Evolutionary conservation across 1,139 yeast species (phyloP).

Genomic region (Geotrichum klebahnii): DNA sequence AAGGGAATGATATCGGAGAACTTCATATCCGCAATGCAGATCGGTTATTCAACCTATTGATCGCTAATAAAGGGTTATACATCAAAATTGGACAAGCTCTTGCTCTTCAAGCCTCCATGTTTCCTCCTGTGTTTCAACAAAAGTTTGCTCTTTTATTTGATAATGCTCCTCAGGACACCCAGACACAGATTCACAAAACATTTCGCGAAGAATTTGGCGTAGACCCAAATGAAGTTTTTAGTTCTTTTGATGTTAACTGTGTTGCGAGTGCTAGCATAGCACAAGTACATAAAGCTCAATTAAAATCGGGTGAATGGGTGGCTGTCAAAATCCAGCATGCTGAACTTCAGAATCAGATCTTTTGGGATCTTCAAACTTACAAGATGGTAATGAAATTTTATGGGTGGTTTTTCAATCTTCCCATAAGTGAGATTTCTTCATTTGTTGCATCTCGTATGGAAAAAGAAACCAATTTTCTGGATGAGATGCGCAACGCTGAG

Average conservation of each 20-base stretch:
- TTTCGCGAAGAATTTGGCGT: constrained; percentile 48
- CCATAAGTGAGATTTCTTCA: constrained; percentile 53
- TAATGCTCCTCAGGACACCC: constrained; percentile 63
- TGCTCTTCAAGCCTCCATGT: constrained; percentile 63
- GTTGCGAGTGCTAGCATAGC: constrained; percentile 73
- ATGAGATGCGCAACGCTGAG: constrained; percentile 54
- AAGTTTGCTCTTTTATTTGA: constrained; percentile 59
- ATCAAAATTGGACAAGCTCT: constrained; percentile 74
- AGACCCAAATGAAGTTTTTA: constrained; percentile 46
- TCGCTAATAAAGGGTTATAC: constrained; percentile 63
- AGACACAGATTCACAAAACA: constrained; percentile 51
- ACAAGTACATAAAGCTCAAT: constrained; percentile 59
- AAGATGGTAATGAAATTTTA: constrained; percentile 50
- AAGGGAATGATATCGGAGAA: constrained; percentile 46
- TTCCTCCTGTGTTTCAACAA: constrained; percentile 59
- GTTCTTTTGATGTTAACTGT: constrained; percentile 52
- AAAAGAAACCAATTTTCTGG: constrained; percentile 58
- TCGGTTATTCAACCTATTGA: constrained; percentile 50
- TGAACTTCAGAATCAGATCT: constrained; percentile 54
- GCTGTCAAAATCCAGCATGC: constrained; percentile 70
- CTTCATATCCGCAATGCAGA: constrained; percentile 62
- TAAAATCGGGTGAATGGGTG: constrained; percentile 53
- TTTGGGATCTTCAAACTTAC: constrained; percentile 58
- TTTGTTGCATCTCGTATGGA: constrained; percentile 56
- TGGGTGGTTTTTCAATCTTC: constrained; percentile 58